Percentiles rank a stretch among this genome's conserved stretches.
Evolutionary conservation across 2,329 filamentous ascomycete species (phyloP).

Genomic region (Diaporthe vexans): DNA sequence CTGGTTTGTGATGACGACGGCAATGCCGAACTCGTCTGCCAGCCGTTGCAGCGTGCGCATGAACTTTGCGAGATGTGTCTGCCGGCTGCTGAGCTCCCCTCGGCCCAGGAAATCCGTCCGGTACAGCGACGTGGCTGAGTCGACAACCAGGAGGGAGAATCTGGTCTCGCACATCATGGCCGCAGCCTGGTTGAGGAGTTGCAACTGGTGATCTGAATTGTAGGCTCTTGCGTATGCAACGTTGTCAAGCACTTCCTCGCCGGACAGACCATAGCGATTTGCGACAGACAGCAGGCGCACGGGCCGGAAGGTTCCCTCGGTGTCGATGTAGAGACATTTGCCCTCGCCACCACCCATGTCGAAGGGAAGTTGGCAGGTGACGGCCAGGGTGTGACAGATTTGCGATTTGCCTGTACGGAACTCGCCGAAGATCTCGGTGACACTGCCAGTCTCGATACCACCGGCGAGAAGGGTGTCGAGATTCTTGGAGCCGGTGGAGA

Average conservation of each 20-base stretch:
- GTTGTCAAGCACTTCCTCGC: constrained; percentile 98
- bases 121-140: constrained; percentile 95
- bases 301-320: constrained; percentile 95
- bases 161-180: constrained; percentile 99
- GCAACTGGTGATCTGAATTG: constrained; percentile 97
- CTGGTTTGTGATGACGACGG: constrained; percentile 98
- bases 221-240: constrained; percentile 98
- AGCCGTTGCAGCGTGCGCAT: constrained; percentile 87
- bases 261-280: constrained; percentile 92
- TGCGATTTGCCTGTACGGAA: constrained; percentile 99
- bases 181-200: constrained; percentile 93
- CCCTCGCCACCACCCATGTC: constrained; percentile 99
- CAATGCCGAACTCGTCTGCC: constrained; percentile 90
- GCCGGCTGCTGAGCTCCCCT: constrained; percentile 93
- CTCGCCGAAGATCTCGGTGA: constrained; percentile 98
- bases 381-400: constrained; percentile 97
- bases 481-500: constrained; percentile 98
- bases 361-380: constrained; percentile 97
- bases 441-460: constrained; percentile 95
- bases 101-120: constrained; percentile 97
- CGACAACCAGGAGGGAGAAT: constrained; percentile 95
- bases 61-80: constrained; percentile 90
- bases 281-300: constrained; percentile 92
- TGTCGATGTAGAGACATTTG: constrained; percentile 98
- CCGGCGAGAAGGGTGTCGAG: constrained; percentile 95